Evolutionary conservation across 2,329 filamentous ascomycete genomes (phyloP).

Genomic region (Teratosphaeria destructans): DNA sequence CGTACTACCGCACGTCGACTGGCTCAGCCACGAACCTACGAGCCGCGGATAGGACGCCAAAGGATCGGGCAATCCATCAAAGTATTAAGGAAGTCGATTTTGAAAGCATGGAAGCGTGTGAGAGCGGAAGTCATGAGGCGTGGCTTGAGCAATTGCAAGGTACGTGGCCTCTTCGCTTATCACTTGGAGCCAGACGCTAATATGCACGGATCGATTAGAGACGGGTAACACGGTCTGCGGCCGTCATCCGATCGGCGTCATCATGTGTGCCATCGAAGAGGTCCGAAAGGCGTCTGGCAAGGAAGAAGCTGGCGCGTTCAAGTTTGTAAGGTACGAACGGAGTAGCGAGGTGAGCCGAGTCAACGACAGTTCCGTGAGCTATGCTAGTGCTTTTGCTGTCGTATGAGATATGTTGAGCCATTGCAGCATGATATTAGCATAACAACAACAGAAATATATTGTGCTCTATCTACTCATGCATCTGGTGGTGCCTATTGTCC

Average conservation of each 20-base stretch:
- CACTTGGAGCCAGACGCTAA: neutral
- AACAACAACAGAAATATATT: neutral
- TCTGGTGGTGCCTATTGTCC: neutral
- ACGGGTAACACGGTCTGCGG: conserved; percentile 93
- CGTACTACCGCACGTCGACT: conserved; percentile 55
- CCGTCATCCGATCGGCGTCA: conserved; percentile 84
- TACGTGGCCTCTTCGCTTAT: neutral
- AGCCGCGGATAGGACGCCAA: conserved; percentile 30
- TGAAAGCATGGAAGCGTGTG: conserved; percentile 73
- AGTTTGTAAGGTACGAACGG: conserved; percentile 76
- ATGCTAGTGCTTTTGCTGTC: conserved; percentile 82
- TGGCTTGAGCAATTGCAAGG: conserved; percentile 58
- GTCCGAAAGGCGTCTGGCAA: conserved; percentile 29
- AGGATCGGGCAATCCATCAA: conserved; percentile 59
- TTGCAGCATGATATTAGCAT: neutral
- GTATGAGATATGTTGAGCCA: conserved; percentile 33
- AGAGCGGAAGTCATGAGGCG: conserved; percentile 57
- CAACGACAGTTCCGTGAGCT: conserved; percentile 80
- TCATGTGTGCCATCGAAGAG: conserved; percentile 76
- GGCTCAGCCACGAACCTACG: conserved; percentile 32
- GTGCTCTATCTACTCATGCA: neutral
- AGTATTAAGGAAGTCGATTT: conserved; percentile 73
- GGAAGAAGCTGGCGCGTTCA: conserved; percentile 41
- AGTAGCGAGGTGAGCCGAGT: conserved; percentile 63
- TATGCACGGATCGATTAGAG: conserved; percentile 18